phyloP scores from a whole-genome alignment of 2,329 filamentous ascomycete species.

The Clonostachys sp. region DNA sequence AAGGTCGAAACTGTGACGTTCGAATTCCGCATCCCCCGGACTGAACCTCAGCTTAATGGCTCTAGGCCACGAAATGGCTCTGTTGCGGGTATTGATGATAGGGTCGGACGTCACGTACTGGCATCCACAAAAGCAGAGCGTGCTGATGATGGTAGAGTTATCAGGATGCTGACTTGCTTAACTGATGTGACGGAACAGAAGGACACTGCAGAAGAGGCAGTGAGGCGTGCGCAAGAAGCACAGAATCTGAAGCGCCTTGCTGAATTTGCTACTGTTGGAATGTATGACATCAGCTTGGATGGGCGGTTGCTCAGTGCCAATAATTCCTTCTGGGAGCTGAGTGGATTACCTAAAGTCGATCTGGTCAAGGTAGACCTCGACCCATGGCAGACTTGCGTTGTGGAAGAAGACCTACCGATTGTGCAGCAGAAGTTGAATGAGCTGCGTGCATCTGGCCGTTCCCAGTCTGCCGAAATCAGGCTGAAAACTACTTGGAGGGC shows the following conservation, averaged over 20 bases:
- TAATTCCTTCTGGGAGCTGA: conserved; percentile 48
- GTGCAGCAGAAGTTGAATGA: conserved; percentile 32
- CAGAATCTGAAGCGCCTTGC: conserved; percentile 50
- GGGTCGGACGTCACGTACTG: conserved; percentile 35
- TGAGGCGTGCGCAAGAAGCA: conserved; percentile 43
- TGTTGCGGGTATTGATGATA: conserved; percentile 14
- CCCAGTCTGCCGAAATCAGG: conserved; percentile 42
- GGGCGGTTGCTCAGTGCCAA: conserved; percentile 46
- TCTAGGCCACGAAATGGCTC: conserved; percentile 10
- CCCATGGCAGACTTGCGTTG: conserved; percentile 39
- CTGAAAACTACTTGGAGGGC: conserved; percentile 40
- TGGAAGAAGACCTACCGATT: conserved; percentile 34
- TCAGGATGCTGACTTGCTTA: conserved; percentile 41
- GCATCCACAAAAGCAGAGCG: conserved; percentile 43
- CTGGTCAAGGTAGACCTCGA: conserved; percentile 26
- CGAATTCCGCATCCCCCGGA: conserved; percentile 33
- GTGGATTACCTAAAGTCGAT: conserved; percentile 39
- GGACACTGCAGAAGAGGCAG: conserved; percentile 40
- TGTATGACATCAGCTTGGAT: conserved; percentile 48
- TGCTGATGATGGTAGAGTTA: conserved; percentile 32
- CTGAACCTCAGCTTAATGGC: conserved; percentile 1
- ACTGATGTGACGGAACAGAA: conserved; percentile 48
- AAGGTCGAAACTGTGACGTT: conserved; percentile 32
- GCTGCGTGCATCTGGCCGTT: conserved; percentile 31
- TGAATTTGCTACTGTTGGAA: conserved; percentile 48